phyloP scores from a whole-genome alignment of 192 early-diverging fungal genomes.

The Podila horticola region DNA sequence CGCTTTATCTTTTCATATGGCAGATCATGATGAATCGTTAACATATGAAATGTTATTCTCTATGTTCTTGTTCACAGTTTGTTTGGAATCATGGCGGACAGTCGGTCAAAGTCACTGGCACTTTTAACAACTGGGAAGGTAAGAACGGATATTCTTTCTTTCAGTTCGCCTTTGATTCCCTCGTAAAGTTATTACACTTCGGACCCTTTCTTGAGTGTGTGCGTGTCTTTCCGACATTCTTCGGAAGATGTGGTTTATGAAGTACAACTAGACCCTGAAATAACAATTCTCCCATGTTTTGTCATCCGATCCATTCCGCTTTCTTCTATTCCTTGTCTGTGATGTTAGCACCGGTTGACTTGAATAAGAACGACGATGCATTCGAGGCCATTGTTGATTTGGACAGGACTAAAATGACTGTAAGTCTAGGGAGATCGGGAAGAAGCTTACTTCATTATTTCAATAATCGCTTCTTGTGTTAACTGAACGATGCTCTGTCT shows the following conservation, averaged over 20 bases:
- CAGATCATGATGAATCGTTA: no score
- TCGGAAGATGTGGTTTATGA: no score
- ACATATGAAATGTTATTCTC: no score
- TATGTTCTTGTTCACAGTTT: not conserved
- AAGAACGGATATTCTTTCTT: not conserved
- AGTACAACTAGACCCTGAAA: no score
- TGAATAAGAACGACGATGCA: constrained; percentile 6
- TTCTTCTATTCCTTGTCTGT: no score
- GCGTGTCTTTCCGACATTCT: not conserved
- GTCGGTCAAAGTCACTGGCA: constrained; percentile 24
- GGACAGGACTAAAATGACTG: constrained; percentile 11
- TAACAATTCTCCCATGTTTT: no score
- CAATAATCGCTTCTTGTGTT: not conserved
- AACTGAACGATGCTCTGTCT: not conserved
- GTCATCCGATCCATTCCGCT: no score
- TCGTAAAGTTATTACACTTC: not conserved
- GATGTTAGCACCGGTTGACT: not conserved
- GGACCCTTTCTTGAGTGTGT: not conserved
- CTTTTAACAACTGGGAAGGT: constrained; percentile 42
- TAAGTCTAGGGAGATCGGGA: not conserved
- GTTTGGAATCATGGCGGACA: not conserved
- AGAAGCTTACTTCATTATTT: not conserved
- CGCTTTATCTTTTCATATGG: no score
- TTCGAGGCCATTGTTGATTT: constrained; percentile 7
- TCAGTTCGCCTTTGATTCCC: not conserved